Evolutionary conservation across 805 yeast genomes (phyloP).

Genomic region (Metschnikowia bowlesiae): DNA sequence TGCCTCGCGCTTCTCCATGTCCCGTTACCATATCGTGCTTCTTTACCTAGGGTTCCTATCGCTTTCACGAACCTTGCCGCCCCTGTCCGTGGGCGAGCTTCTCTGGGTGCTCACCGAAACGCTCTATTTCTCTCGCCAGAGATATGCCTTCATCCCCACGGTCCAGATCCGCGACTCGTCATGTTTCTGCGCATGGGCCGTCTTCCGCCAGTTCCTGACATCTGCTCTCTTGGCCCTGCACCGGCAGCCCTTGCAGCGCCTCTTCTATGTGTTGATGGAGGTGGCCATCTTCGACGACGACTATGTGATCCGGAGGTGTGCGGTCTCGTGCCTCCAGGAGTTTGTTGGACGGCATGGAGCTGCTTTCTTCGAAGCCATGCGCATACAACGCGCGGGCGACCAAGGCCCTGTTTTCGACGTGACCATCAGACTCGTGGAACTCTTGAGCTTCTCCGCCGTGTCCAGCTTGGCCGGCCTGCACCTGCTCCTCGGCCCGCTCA

Average conservation of each 20-base stretch:
- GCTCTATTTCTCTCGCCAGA: conserved; percentile 54
- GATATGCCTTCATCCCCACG: conserved; percentile 52
- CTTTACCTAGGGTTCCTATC: conserved; percentile 47
- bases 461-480: conserved; percentile 18
- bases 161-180: conserved; percentile 77
- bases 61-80: conserved; percentile 26
- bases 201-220: conserved; percentile 40
- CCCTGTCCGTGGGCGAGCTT: conserved; percentile 18
- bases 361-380: neutral
- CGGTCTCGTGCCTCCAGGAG: conserved; percentile 85
- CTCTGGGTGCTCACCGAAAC: conserved; percentile 40
- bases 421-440: conserved; percentile 48
- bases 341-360: conserved; percentile 69
- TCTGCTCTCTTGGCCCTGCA: conserved; percentile 14
- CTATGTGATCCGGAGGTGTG: conserved; percentile 70
- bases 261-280: conserved; percentile 39
- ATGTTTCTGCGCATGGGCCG: conserved; percentile 81
- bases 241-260: conserved; percentile 15
- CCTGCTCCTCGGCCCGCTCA: conserved; percentile 15
- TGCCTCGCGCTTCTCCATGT: conserved; percentile 31
- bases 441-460: conserved; percentile 44
- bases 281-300: conserved; percentile 70
- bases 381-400: neutral
- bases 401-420: conserved; percentile 4
- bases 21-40: conserved; percentile 55